Conservation (phyloP, 2,329 filamentous ascomycete species). For the Aspergillus pseudoglaucus region DNA sequence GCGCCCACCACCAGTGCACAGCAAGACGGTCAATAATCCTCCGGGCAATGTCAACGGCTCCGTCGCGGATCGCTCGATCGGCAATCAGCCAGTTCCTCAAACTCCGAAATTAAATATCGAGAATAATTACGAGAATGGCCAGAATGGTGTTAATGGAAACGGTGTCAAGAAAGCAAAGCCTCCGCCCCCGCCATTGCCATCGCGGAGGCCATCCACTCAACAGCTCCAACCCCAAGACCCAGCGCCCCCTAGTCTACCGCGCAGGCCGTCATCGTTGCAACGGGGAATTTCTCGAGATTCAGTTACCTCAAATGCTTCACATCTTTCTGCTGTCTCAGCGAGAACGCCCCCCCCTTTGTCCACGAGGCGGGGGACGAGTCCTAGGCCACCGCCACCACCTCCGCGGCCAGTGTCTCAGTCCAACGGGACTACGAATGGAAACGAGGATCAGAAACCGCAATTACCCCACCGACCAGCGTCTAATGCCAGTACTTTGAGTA, state of each 20-base stretch:
- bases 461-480: conserved; percentile 18
- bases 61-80: conserved; percentile 17
- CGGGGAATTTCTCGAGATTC: conserved; percentile 45
- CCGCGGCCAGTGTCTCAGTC: conserved; percentile 15
- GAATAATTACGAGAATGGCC: background rate
- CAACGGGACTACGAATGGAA: conserved; percentile 5
- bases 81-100: conserved; percentile 23
- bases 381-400: conserved; percentile 11
- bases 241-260: conserved; percentile 42
- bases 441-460: conserved; percentile 12
- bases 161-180: conserved; percentile 21
- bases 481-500: conserved; percentile 8
- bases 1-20: conserved; percentile 21
- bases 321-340: conserved; percentile 40
- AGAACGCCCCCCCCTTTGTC: conserved; percentile 48
- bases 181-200: conserved; percentile 41
- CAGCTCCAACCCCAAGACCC: conserved; percentile 8
- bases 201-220: conserved; percentile 35
- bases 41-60: conserved; percentile 27
- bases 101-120: background rate
- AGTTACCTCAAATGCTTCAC: conserved; percentile 46
- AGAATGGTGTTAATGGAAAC: conserved; percentile 9
- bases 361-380: conserved; percentile 36
- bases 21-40: conserved; percentile 30
- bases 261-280: conserved; percentile 27